These are phyloP conservation scores for Falciphora oryzae DNA, from an alignment of 2,329 filamentous ascomycete genomes.

Conservation along the genomic window DNA sequence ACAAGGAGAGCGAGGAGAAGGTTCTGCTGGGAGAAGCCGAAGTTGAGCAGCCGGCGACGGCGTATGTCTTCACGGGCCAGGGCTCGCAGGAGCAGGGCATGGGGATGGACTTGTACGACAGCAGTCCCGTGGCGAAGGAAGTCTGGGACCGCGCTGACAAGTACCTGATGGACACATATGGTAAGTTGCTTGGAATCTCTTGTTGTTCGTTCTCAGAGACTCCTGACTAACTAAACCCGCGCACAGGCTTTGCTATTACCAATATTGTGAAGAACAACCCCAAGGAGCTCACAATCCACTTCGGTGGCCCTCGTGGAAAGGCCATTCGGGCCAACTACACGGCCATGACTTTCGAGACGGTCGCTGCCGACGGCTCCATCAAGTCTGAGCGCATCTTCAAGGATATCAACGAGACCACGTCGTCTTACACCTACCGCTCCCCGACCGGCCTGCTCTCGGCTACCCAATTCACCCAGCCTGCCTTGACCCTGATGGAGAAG, in stretches of 20 bases:
- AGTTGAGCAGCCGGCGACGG: conserved; percentile 92
- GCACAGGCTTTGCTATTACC: conserved; percentile 84
- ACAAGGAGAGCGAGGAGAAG: conserved; percentile 94
- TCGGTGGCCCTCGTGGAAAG: conserved; percentile 93
- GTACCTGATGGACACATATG: conserved; percentile 98
- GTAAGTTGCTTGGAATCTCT: conserved; percentile 42
- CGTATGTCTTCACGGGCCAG: conserved; percentile 97
- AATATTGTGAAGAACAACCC: conserved; percentile 99
- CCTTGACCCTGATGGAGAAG: conserved; percentile 98
- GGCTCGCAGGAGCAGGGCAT: conserved; percentile 98
- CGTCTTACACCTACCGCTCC: conserved; percentile 94
- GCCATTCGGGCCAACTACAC: conserved; percentile 99
- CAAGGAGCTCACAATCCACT: conserved; percentile 97
- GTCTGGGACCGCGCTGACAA: conserved; percentile 98
- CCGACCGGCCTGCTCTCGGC: conserved; percentile 92
- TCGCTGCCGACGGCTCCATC: conserved; percentile 82
- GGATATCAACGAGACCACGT: conserved; percentile 86
- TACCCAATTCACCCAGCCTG: conserved; percentile 97
- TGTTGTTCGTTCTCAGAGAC: not conserved
- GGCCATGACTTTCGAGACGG: conserved; percentile 99
- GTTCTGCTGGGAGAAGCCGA: conserved; percentile 92
- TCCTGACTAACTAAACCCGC: conserved; percentile 11
- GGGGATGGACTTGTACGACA: conserved; percentile 98
- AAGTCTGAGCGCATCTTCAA: conserved; percentile 99
- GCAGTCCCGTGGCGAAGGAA: conserved; percentile 88